These are phyloP conservation scores for Vaccinium vitisidaea DNA, from an alignment of 148 eudicot genomes.

Conservation along the genomic window DNA sequence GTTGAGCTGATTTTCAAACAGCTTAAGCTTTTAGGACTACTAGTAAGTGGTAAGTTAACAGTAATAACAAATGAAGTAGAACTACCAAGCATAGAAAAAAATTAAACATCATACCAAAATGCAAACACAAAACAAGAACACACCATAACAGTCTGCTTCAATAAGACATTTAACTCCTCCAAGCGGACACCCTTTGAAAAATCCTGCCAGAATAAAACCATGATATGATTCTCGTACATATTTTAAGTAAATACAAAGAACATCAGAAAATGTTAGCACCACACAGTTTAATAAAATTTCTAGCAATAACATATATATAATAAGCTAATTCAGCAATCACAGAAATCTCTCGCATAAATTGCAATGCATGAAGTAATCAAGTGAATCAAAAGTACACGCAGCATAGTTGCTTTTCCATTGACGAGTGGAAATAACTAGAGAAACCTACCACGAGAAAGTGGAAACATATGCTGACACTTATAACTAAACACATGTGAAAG, in stretches of 20 bases:
- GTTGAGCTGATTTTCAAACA: too few species aligned
- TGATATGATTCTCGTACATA: neutral
- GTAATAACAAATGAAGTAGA: neutral
- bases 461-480: neutral
- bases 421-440: neutral
- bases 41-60: too few species aligned
- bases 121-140: constrained; percentile 17
- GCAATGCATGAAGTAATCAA: neutral
- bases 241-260: neutral
- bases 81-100: neutral
- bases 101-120: neutral
- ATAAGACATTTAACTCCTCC: constrained; percentile 85
- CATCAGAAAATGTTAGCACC: constrained; percentile 8
- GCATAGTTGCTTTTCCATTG: neutral
- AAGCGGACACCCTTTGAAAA: constrained; percentile 82
- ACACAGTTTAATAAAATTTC: neutral
- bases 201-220: constrained; percentile 50
- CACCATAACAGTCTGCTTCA: constrained; percentile 93
- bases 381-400: neutral
- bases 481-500: neutral
- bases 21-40: too few species aligned
- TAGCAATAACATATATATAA: neutral
- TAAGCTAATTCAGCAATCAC: neutral
- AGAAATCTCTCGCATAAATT: neutral
- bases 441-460: neutral